A percentile compares a stretch with the other conserved stretches of the same genome.
These are phyloP conservation scores for Macrocystidia cucumis DNA, from an alignment of 1,284 basidiomycete genomes.

Conservation along the genomic window DNA sequence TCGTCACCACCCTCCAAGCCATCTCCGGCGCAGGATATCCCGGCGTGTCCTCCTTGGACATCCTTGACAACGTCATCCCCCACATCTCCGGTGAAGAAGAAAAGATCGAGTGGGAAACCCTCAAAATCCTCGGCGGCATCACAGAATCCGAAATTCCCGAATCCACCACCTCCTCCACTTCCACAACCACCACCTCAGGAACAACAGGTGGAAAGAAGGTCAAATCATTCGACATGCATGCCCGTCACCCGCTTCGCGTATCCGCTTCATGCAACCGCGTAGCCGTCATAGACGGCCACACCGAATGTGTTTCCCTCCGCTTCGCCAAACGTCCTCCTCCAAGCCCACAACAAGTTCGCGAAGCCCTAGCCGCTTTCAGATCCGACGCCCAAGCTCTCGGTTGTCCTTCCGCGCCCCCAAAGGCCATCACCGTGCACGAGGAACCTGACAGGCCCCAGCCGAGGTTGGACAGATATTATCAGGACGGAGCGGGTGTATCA, in stretches of 20 bases:
- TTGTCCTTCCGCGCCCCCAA: conserved; percentile 82
- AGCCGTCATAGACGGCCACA: conserved; percentile 90
- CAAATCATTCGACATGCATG: conserved; percentile 81
- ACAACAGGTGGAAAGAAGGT: conserved; percentile 31
- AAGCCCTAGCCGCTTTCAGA: conserved; percentile 71
- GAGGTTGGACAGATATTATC: conserved; percentile 84
- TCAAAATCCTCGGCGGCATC: conserved; percentile 92
- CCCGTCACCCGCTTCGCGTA: conserved; percentile 71
- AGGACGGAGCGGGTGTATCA: conserved; percentile 88
- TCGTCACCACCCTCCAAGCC: conserved; percentile 96
- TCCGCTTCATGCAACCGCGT: conserved; percentile 92
- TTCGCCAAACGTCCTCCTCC: conserved; percentile 82
- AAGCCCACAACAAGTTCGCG: conserved; percentile 80
- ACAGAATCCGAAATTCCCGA: conserved; percentile 38
- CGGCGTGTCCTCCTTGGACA: conserved; percentile 86
- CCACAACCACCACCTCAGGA: background rate
- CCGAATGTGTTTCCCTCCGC: conserved; percentile 81
- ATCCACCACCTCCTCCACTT: background rate
- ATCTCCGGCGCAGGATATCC: conserved; percentile 98
- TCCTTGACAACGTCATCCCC: conserved; percentile 95
- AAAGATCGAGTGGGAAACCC: conserved; percentile 98
- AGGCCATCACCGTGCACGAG: conserved; percentile 90
- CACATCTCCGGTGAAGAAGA: conserved; percentile 96
- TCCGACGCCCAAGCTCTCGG: conserved; percentile 76
- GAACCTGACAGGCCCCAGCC: conserved; percentile 94